A percentile compares a stretch with the other conserved stretches of the same genome.
phyloP scores from a whole-genome alignment of 495 filamentous ascomycete species.

The Podospora appendiculata region DNA sequence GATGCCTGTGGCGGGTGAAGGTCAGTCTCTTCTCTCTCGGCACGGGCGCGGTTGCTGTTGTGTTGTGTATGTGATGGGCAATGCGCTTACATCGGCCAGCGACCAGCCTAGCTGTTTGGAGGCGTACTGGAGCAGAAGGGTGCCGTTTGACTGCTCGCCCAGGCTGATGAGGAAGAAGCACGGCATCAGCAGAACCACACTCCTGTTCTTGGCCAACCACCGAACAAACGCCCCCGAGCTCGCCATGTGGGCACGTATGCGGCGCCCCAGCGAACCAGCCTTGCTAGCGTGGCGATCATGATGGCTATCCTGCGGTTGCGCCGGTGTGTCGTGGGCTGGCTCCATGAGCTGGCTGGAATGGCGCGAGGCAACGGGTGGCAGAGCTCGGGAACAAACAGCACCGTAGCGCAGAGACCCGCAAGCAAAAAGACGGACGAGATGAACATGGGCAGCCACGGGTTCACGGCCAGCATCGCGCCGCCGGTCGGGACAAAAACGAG shows the following conservation, averaged over 20 bases:
- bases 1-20: constrained; percentile 30
- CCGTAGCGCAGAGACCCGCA: constrained; percentile 11
- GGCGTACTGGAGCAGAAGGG: constrained; percentile 42
- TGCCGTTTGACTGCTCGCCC: constrained; percentile 2
- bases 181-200: neutral
- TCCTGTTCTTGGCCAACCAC: neutral
- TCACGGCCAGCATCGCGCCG: constrained; percentile 36
- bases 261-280: too few species aligned
- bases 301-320: too few species aligned
- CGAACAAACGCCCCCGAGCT: neutral
- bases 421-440: constrained; percentile 36
- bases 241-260: too few species aligned
- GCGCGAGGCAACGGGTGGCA: too few species aligned
- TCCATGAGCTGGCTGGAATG: too few species aligned
- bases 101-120: constrained; percentile 47
- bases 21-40: neutral
- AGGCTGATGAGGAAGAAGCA: constrained; percentile 2
- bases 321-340: too few species aligned
- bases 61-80: neutral
- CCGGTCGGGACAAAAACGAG: constrained; percentile 31
- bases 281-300: too few species aligned
- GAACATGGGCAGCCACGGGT: constrained; percentile 47
- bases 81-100: constrained; percentile 15
- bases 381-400: constrained; percentile 36
- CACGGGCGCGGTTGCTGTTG: too few species aligned